Conservation (phyloP, 257 asterid species). For the Solanum sejunctum region DNA sequence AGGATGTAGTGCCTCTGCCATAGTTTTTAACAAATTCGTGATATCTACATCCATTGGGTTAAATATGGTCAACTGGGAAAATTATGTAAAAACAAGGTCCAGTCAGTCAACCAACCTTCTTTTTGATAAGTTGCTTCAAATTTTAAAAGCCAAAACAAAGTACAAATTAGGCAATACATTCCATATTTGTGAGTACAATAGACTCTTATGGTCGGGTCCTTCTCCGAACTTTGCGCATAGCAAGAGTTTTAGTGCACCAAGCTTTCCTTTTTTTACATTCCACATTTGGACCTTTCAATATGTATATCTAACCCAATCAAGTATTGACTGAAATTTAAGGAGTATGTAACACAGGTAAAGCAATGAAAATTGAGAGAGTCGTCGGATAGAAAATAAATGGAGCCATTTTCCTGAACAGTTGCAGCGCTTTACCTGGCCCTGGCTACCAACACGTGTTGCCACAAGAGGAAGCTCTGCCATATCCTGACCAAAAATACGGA, state of each 20-base stretch:
- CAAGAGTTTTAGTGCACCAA: too few relatives aligned
- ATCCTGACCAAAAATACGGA: constrained; percentile 85
- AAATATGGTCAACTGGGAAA: background rate
- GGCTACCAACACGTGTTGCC: constrained; percentile 66
- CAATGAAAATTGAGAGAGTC: background rate
- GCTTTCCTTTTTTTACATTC: background rate
- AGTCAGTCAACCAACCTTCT: background rate
- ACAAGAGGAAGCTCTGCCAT: constrained; percentile 91
- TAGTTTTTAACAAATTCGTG: background rate
- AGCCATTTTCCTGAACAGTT: background rate
- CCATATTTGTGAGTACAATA: background rate
- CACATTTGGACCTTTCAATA: background rate
- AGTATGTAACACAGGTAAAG: background rate
- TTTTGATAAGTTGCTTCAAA: background rate
- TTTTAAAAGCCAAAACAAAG: background rate
- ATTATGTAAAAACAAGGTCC: background rate
- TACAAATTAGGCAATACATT: background rate
- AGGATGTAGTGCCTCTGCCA: background rate
- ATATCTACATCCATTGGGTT: background rate
- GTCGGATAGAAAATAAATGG: background rate
- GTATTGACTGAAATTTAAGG: background rate
- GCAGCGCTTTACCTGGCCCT: constrained; percentile 55
- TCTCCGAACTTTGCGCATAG: too few relatives aligned
- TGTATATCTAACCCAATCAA: background rate
- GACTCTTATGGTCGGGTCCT: too few relatives aligned